Evolutionary conservation across 2,329 filamentous ascomycete species (phyloP).

Genomic region (Biscogniauxia sp.): DNA sequence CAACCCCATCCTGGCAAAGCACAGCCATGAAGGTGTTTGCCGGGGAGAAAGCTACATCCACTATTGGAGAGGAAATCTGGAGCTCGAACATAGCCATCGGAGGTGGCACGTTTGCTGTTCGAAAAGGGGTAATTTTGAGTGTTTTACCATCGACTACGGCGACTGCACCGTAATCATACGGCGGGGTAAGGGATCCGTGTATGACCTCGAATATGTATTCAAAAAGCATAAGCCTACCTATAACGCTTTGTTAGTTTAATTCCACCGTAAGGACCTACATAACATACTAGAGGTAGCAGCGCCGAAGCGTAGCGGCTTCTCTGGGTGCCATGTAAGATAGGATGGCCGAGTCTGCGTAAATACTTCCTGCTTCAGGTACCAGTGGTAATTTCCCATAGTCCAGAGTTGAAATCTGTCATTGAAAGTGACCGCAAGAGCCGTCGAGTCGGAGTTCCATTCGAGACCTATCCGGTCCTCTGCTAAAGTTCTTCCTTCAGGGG

Average conservation of each 20-base stretch:
- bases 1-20: conserved; percentile 64
- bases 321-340: conserved; percentile 74
- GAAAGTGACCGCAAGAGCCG: conserved; percentile 79
- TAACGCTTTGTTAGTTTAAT: conserved; percentile 21
- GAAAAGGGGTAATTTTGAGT: conserved; percentile 82
- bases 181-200: conserved; percentile 67
- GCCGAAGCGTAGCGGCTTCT: conserved; percentile 71
- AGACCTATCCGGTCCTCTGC: conserved; percentile 62
- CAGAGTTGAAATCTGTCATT: conserved; percentile 80
- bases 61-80: conserved; percentile 55
- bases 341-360: conserved; percentile 37
- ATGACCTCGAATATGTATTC: conserved; percentile 68
- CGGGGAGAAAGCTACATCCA: conserved; percentile 73
- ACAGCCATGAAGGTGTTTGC: conserved; percentile 67
- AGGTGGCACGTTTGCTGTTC: conserved; percentile 81
- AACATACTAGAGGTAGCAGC: conserved; percentile 49
- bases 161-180: conserved; percentile 75
- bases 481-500: conserved; percentile 54
- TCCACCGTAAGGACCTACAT: not conserved
- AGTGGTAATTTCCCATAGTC: conserved; percentile 97
- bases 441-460: conserved; percentile 90
- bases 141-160: conserved; percentile 79
- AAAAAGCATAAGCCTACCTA: conserved; percentile 51
- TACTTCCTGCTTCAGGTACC: conserved; percentile 94
- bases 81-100: conserved; percentile 87